Conservation (phyloP, 2,329 filamentous ascomycete species). For the Monosporascus ibericus region DNA sequence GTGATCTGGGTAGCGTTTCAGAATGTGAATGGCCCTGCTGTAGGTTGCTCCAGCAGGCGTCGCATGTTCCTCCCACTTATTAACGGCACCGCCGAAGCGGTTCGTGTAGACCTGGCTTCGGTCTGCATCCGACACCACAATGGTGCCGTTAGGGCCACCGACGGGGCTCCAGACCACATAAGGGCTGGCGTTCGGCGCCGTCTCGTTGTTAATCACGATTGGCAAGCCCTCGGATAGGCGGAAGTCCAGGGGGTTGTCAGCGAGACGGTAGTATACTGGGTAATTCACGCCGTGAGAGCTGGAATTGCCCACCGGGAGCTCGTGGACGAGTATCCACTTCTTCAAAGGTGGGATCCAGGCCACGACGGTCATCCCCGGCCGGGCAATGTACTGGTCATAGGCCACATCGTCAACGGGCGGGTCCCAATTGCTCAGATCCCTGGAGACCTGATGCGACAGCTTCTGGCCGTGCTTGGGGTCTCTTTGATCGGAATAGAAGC, state of each 20-base stretch:
- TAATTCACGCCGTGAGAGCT: conserved; percentile 28
- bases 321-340: conserved; percentile 50
- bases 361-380: conserved; percentile 64
- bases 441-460: conserved; percentile 56
- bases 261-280: conserved; percentile 40
- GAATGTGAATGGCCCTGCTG: conserved; percentile 21
- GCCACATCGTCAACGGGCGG: conserved; percentile 53
- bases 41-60: conserved; percentile 19
- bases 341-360: conserved; percentile 45
- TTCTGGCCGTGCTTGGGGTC: conserved; percentile 62
- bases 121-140: conserved; percentile 35
- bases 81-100: conserved; percentile 30
- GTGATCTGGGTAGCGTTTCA: conserved; percentile 15
- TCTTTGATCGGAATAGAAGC: conserved; percentile 66
- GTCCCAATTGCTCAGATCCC: conserved; percentile 55
- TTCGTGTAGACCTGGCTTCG: conserved; percentile 36
- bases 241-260: conserved; percentile 32
- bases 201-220: conserved; percentile 23
- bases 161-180: conserved; percentile 38
- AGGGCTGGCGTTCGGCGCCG: conserved; percentile 32
- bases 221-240: conserved; percentile 24
- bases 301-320: conserved; percentile 19
- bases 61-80: conserved; percentile 30
- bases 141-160: conserved; percentile 39
- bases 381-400: conserved; percentile 52